Conservation (phyloP, 768 basidiomycete species). For the Calvatia gigantea region DNA sequence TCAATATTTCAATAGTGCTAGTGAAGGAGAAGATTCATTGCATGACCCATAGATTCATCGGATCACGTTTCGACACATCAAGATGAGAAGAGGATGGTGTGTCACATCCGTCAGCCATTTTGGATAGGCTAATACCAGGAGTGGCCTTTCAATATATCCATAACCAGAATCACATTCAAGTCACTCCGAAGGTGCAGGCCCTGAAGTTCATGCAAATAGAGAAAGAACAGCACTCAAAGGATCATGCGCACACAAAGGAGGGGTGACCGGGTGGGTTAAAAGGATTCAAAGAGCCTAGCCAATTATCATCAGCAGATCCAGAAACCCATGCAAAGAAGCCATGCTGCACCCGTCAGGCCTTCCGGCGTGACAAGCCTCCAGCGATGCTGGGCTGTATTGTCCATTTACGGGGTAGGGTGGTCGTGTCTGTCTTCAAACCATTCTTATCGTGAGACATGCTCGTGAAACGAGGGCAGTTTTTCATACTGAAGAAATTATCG, state of each 20-base stretch:
- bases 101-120: neutral
- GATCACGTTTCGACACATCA: neutral
- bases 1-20: too few relatives aligned
- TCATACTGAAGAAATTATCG: neutral
- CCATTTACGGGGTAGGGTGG: neutral
- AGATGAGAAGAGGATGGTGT: neutral
- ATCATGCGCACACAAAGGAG: conserved; percentile 11
- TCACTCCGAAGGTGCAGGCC: neutral
- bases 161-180: neutral
- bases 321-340: neutral
- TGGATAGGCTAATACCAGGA: neutral
- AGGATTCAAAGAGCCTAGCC: neutral
- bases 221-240: neutral
- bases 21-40: too few relatives aligned
- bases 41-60: too few relatives aligned
- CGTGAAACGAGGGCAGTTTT: neutral
- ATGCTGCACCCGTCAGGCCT: conserved; percentile 8
- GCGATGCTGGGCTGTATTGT: neutral
- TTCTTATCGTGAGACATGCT: neutral
- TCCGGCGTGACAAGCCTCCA: neutral
- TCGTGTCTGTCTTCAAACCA: neutral
- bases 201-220: neutral
- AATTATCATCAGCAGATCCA: neutral
- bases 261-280: neutral
- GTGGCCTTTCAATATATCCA: neutral